Evolutionary conservation across 768 basidiomycete species (phyloP), one percentile per base, ranked within the genome.

Genomic region (Pleurotus platypus): DNA sequence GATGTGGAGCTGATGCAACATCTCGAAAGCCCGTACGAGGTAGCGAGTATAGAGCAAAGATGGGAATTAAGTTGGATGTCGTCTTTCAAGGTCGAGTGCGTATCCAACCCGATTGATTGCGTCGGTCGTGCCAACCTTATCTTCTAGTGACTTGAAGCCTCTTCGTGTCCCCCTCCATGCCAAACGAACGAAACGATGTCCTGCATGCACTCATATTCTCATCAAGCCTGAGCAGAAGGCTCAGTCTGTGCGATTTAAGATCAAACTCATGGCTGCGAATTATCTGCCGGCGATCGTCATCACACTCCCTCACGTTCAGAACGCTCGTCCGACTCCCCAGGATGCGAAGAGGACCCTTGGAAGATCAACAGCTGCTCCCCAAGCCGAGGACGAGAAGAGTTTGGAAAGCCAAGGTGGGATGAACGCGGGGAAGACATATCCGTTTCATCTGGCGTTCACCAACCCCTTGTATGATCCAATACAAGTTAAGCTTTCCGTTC

Each of bases 151-250:
- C 42, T 78, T 95, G 11, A 85, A 84, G 67, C 97, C 97, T 0
- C 77, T 92, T 46, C 89, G 97, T 30, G 92, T 98, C 63, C 94
- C 93, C 0, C 78, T 99, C 0, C 92, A 90, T 62, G 91, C 94
- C 0, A 98, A 98, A 70, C 85, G 90, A 53, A 94, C 94, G 2
- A 98, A 98, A 72, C 92, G 97, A 3, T 99, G 97, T 74, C 89
- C 94, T 12, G 81, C 79, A 2, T 99, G 97, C 68, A 87, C 91
- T 15, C 96, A 98, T 70, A 97, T 98, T 63, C 83, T 99, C 60
- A 97, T 98, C 72, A 97, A 98, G 69, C 97, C 97, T 3, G 97
- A 99, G 69, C 90, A 95, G 66, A 99, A 99, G 68, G 89, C 94
- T 0, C 92, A 94, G 63, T 94, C 92, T 15, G 89, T 91, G 38